phyloP scores from a whole-genome alignment of 2,329 filamentous ascomycete species.

The Lasiodiplodia hormozganensis region DNA sequence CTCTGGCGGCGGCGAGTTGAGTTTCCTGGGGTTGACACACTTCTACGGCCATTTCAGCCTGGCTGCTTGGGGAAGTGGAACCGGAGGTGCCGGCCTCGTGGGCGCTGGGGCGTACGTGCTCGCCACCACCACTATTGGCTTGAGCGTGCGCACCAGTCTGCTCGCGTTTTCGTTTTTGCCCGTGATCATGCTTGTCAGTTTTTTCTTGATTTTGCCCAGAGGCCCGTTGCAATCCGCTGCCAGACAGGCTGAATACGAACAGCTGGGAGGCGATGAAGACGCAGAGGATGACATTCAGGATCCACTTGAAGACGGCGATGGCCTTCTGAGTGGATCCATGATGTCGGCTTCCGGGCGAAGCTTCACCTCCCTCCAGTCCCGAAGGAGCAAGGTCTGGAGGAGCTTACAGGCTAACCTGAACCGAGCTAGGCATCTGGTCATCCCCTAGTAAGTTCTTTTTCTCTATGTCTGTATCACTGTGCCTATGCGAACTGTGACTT shows the following conservation, averaged over 20 bases:
- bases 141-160: constrained; percentile 76
- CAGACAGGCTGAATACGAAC: constrained; percentile 61
- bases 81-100: constrained; percentile 84
- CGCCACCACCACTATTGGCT: constrained; percentile 78
- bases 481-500: not conserved
- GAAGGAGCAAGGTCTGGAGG: constrained; percentile 33
- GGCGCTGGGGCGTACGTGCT: constrained; percentile 89
- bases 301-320: constrained; percentile 37
- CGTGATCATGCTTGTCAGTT: constrained; percentile 81
- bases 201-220: constrained; percentile 80
- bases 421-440: constrained; percentile 73
- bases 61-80: constrained; percentile 91
- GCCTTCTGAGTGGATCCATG: constrained; percentile 44
- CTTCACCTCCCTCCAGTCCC: constrained; percentile 35
- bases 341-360: constrained; percentile 42
- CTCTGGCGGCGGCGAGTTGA: constrained; percentile 86
- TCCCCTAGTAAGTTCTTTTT: constrained; percentile 65
- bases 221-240: constrained; percentile 63
- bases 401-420: constrained; percentile 61
- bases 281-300: constrained; percentile 40
- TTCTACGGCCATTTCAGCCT: constrained; percentile 89
- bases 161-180: constrained; percentile 82
- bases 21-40: constrained; percentile 89
- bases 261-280: constrained; percentile 53
- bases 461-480: constrained; percentile 27